Conservation (phyloP, 345 rosid genomes). For the Eutrema japonicum region DNA sequence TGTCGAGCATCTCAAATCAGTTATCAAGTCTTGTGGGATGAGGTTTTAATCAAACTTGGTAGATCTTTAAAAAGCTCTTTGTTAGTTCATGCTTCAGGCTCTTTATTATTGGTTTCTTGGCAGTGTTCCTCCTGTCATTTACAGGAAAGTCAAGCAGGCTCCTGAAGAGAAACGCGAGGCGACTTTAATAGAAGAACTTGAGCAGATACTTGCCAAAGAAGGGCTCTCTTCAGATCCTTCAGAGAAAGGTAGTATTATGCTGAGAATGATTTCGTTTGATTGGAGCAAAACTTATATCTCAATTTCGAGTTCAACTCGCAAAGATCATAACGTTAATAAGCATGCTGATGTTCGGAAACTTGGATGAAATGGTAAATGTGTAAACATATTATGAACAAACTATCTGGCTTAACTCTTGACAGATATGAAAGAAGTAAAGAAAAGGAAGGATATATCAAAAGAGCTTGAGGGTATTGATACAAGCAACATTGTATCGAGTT, state of each 20-base stretch:
- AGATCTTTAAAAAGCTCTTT: constrained; percentile 20
- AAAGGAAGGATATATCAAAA: constrained; percentile 65
- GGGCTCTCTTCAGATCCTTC: constrained; percentile 82
- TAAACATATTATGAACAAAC: constrained; percentile 1
- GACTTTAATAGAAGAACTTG: constrained; percentile 74
- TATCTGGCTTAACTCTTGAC: constrained; percentile 33
- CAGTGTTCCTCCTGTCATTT: constrained; percentile 81
- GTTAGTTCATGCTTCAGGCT: constrained; percentile 16
- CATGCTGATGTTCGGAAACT: neutral
- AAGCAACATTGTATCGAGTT: constrained; percentile 76
- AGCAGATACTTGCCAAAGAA: constrained; percentile 85
- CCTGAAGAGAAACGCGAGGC: constrained; percentile 85
- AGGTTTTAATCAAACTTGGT: constrained; percentile 54
- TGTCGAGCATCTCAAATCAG: constrained; percentile 82
- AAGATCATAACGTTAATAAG: too few relatives aligned
- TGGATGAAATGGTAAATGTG: neutral
- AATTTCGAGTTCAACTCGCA: too few relatives aligned
- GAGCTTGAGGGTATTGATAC: constrained; percentile 93
- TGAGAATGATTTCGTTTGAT: neutral
- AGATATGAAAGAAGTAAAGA: constrained; percentile 91
- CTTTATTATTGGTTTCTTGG: constrained; percentile 9
- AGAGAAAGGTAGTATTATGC: constrained; percentile 62
- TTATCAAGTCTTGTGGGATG: constrained; percentile 86
- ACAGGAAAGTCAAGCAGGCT: constrained; percentile 84
- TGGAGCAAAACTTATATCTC: neutral